Conservation (phyloP, 2,329 filamentous ascomycete species). For the Cytospora leucostoma region DNA sequence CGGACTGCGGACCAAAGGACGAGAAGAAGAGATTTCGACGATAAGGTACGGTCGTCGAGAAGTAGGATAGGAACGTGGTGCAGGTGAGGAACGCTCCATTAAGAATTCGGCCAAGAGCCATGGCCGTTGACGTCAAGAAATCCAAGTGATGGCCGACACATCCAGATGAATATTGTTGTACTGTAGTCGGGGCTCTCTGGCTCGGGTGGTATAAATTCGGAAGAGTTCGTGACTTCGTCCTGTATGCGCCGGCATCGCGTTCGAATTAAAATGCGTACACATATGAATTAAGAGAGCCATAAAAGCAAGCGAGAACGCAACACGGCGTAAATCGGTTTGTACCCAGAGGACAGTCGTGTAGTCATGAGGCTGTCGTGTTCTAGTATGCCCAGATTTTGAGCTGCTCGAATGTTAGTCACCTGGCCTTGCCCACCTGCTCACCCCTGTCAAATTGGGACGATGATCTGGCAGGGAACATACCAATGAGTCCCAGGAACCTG, state of each 20-base stretch:
- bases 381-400: slow-evolving; percentile 89
- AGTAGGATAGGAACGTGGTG: slow-evolving; percentile 19
- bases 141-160: slow-evolving; percentile 30
- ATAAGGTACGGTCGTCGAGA: slow-evolving; percentile 24
- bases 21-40: slow-evolving; percentile 19
- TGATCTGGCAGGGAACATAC: slow-evolving; percentile 59
- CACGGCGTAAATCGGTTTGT: slow-evolving; percentile 33
- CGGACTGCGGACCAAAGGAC: slow-evolving; percentile 19
- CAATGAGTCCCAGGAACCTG: slow-evolving; percentile 98
- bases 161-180: slow-evolving; percentile 31
- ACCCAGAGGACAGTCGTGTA: slow-evolving; percentile 34
- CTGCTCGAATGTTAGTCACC: slow-evolving; percentile 48
- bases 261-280: slow-evolving; percentile 45
- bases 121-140: slow-evolving; percentile 17
- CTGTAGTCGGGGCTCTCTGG: slow-evolving; percentile 33
- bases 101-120: slow-evolving; percentile 7
- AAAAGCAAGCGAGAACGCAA: slow-evolving; percentile 34
- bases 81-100: slow-evolving; percentile 16
- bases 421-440: not conserved
- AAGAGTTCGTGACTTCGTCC: slow-evolving; percentile 50
- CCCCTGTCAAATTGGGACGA: slow-evolving; percentile 32
- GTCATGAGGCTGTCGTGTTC: slow-evolving; percentile 32
- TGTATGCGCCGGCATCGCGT: slow-evolving; percentile 43
- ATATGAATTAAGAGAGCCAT: slow-evolving; percentile 43
- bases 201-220: slow-evolving; percentile 38